These are phyloP conservation scores for Pythium brachiatum DNA, from an alignment of 352 stramenopile genomes.

Conservation along the genomic window DNA sequence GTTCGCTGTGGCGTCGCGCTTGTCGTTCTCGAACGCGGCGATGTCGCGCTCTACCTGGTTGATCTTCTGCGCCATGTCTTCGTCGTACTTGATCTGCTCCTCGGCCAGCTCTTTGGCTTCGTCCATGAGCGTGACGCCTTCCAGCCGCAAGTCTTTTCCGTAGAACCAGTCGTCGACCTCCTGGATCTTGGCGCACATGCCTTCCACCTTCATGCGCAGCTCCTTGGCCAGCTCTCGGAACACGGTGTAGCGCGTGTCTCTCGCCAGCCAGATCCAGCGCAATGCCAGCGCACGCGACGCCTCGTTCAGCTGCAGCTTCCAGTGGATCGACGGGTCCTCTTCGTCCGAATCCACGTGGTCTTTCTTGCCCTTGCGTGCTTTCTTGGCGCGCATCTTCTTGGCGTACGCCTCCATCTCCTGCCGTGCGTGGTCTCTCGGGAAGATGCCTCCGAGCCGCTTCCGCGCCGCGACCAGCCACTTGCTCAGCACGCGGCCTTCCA, in stretches of 20 bases:
- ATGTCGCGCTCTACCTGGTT: constrained; percentile 82
- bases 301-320: constrained; percentile 81
- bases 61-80: constrained; percentile 77
- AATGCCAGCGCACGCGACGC: constrained; percentile 71
- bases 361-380: constrained; percentile 56
- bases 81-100: constrained; percentile 67
- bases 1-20: constrained; percentile 51
- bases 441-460: constrained; percentile 89
- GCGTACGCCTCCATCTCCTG: constrained; percentile 92
- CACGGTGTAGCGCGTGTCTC: constrained; percentile 51
- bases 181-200: constrained; percentile 76
- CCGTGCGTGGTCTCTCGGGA: constrained; percentile 82
- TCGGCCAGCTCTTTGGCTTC: constrained; percentile 52
- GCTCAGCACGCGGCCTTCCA: constrained; percentile 91
- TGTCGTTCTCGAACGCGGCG: constrained; percentile 68
- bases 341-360: constrained; percentile 71
- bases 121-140: constrained; percentile 60
- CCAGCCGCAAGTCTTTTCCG: constrained; percentile 80
- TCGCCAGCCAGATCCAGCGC: constrained; percentile 79
- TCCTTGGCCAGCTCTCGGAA: constrained; percentile 46
- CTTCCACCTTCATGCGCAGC: constrained; percentile 52
- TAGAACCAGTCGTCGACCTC: constrained; percentile 95
- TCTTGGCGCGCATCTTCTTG: constrained; percentile 82
- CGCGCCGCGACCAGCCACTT: constrained; percentile 94
- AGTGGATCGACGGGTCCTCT: constrained; percentile 65